A percentile compares a stretch with the other conserved stretches of the same genome.
Evolutionary conservation across 306 rosid genomes (phyloP).

Genomic region (Biancaea sappan): DNA sequence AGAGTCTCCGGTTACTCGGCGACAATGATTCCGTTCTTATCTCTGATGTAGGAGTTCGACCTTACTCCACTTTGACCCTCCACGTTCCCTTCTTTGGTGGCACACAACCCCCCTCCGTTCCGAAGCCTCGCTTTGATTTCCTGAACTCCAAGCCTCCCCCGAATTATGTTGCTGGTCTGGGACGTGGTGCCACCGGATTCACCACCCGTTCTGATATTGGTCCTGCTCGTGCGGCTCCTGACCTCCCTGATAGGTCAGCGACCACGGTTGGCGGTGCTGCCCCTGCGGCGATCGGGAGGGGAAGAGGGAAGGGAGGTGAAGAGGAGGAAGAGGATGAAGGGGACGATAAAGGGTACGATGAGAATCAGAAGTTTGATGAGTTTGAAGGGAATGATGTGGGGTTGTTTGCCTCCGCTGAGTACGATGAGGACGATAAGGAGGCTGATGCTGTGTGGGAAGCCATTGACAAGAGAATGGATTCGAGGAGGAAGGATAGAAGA

Average conservation of each 20-base stretch:
- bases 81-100: conserved; percentile 49
- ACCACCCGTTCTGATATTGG: conserved; percentile 89
- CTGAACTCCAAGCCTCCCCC: conserved; percentile 85
- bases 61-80: conserved; percentile 49
- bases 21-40: conserved; percentile 46
- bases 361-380: conserved; percentile 88
- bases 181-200: conserved; percentile 95
- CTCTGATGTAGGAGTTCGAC: conserved; percentile 52
- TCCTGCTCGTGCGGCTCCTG: conserved; percentile 86
- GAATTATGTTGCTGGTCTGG: conserved; percentile 85
- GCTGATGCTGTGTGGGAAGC: conserved; percentile 96
- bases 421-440: conserved; percentile 90
- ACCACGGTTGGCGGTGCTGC: conserved; percentile 52
- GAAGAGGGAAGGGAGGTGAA: conserved; percentile 71
- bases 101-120: conserved; percentile 54
- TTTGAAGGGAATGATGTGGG: conserved; percentile 94
- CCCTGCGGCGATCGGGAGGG: conserved; percentile 46
- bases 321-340: conserved; percentile 88
- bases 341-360: conserved; percentile 82
- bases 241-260: conserved; percentile 74
- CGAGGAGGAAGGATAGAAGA: conserved; percentile 84
- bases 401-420: conserved; percentile 82
- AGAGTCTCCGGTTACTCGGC: conserved; percentile 42
- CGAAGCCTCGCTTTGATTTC: conserved; percentile 78
- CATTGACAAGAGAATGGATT: conserved; percentile 87